phyloP scores from a whole-genome alignment of 1,284 basidiomycete genomes.

The Agroathelia rolfsii region DNA sequence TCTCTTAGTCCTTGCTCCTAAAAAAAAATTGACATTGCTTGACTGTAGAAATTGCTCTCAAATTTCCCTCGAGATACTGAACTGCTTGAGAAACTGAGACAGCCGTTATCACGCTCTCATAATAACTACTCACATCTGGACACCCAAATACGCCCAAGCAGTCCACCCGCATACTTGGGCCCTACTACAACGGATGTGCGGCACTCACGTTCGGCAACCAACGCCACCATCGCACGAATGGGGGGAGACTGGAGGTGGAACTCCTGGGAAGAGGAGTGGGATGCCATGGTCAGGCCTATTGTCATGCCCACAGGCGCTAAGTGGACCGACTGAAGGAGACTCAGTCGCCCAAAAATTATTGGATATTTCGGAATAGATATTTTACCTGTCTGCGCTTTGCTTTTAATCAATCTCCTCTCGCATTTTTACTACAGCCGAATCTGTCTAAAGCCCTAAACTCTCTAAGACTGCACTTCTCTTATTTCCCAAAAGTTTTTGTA shows the following conservation, averaged over 20 bases:
- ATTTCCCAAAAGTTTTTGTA: no score
- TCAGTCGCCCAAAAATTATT: no score
- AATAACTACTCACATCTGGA: slow-evolving; percentile 3
- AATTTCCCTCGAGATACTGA: slow-evolving; percentile 34
- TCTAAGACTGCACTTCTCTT: no score
- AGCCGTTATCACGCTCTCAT: slow-evolving; percentile 16
- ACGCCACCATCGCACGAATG: slow-evolving; percentile 6
- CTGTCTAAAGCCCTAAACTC: no score
- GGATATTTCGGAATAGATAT: no score
- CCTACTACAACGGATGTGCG: no score
- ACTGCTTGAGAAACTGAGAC: slow-evolving; percentile 37
- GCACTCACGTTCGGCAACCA: slow-evolving; percentile 1
- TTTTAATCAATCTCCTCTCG: no score
- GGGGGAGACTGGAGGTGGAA: slow-evolving; percentile 47
- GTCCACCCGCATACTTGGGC: no score
- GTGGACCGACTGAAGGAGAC: no score
- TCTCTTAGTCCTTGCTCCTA: slow-evolving; percentile 1
- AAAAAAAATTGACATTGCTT: neutral
- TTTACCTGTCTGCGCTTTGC: no score
- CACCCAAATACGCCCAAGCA: slow-evolving; percentile 5
- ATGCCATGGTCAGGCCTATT: slow-evolving; percentile 52
- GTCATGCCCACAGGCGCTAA: no score
- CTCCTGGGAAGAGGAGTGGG: slow-evolving; percentile 84
- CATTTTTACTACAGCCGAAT: no score
- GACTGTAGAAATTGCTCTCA: slow-evolving; percentile 30